Evolutionary conservation across 2,329 filamentous ascomycete genomes (phyloP).

Genomic region (Fusarium keratoplasticum): DNA sequence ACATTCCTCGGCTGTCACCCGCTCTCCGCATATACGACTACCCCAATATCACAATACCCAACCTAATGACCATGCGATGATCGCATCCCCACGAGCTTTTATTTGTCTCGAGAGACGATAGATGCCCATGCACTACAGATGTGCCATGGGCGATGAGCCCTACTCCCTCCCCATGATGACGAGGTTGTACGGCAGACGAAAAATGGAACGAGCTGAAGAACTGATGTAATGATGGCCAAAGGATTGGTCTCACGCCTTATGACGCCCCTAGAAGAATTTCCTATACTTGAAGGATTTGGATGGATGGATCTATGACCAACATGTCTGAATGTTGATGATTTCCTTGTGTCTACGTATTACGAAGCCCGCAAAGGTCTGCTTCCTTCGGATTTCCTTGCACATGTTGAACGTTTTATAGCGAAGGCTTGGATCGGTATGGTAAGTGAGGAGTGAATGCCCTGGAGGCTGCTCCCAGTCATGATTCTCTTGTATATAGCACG

Average conservation of each 20-base stretch:
- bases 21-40: slow-evolving; percentile 14
- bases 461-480: slow-evolving; percentile 23
- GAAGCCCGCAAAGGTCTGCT: background rate
- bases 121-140: slow-evolving; percentile 11
- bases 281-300: slow-evolving; percentile 8
- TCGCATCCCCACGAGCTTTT: slow-evolving; percentile 16
- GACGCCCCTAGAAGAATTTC: slow-evolving; percentile 25
- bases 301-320: slow-evolving; percentile 23
- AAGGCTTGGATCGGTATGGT: background rate
- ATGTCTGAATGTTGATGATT: slow-evolving; percentile 29
- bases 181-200: background rate
- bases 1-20: background rate
- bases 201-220: background rate
- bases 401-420: background rate
- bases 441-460: slow-evolving; percentile 24
- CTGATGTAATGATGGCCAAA: slow-evolving; percentile 13
- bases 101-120: slow-evolving; percentile 12
- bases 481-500: slow-evolving; percentile 32
- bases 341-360: slow-evolving; percentile 14
- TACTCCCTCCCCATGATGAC: background rate
- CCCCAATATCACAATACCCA: slow-evolving; percentile 31
- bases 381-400: background rate
- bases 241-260: slow-evolving; percentile 31
- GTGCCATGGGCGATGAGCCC: slow-evolving; percentile 1
- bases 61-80: slow-evolving; percentile 20